These are phyloP conservation scores for Tylopilus vinaceipallidus DNA, from an alignment of 768 basidiomycete species.

Conservation along the genomic window DNA sequence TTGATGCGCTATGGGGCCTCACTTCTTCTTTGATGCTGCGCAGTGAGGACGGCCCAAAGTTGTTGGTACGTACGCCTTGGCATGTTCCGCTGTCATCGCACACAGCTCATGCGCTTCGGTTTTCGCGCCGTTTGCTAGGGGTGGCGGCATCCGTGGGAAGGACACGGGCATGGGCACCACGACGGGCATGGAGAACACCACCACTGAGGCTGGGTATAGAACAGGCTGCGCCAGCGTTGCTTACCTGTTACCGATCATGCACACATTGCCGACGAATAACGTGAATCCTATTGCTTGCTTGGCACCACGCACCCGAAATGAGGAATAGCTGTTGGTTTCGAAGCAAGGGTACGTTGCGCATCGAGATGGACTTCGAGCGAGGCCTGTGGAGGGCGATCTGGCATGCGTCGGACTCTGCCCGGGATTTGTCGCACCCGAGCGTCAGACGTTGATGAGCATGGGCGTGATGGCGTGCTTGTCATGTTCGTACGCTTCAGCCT, in stretches of 20 bases:
- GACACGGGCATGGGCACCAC: conserved; percentile 47
- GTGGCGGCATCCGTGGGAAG: conserved; percentile 64
- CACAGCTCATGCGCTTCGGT: neutral
- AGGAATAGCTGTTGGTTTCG: neutral
- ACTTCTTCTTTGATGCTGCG: neutral
- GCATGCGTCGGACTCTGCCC: too few relatives aligned
- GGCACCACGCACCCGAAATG: neutral
- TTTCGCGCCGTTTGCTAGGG: conserved; percentile 43
- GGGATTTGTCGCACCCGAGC: neutral
- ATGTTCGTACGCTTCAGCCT: neutral
- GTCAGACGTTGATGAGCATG: neutral
- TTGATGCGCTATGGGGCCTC: conserved; percentile 1
- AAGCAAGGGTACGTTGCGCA: neutral
- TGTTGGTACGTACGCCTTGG: conserved; percentile 48
- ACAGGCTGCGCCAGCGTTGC: neutral
- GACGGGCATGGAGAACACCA: conserved; percentile 40
- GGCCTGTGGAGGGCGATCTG: too few relatives aligned
- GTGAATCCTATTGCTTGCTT: neutral
- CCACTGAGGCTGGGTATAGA: conserved; percentile 33
- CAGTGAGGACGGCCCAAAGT: conserved; percentile 75
- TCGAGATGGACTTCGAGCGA: too few relatives aligned
- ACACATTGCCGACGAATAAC: neutral
- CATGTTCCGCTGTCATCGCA: neutral
- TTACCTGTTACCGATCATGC: conserved; percentile 9
- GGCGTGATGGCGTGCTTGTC: neutral